A percentile compares a stretch with the other conserved stretches of the same genome.
These are phyloP conservation scores for Vitis rotundifolia DNA, from an alignment of 164 flowering plant species.

Conservation along the genomic window DNA sequence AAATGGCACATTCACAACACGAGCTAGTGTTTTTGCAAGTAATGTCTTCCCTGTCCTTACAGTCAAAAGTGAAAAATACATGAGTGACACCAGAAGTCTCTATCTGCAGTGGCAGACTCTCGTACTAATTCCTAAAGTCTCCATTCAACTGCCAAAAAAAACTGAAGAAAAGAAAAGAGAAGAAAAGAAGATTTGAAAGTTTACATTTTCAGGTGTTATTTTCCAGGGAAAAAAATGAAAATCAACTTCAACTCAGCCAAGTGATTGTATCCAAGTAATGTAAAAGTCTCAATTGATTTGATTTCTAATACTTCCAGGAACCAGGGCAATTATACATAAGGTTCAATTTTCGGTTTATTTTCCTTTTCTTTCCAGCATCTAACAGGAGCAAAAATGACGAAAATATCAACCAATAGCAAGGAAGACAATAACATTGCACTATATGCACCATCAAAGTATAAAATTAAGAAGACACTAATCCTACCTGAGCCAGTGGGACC, in stretches of 20 bases:
- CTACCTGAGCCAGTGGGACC: conserved; percentile 57
- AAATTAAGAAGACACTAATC: not conserved
- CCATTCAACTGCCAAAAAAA: too few species aligned
- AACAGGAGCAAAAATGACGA: not conserved
- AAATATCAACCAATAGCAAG: not conserved
- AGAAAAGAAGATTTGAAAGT: too few species aligned
- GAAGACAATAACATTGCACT: not conserved
- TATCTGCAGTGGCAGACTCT: not conserved
- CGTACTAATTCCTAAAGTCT: not conserved
- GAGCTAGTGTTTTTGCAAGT: conserved; percentile 51
- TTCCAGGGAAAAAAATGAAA: too few species aligned
- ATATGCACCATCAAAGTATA: not conserved
- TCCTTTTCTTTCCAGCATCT: too few species aligned
- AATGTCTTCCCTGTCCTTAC: conserved; percentile 50
- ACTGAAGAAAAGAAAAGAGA: too few species aligned
- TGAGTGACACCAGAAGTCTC: not conserved
- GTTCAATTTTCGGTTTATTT: too few species aligned
- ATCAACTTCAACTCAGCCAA: too few species aligned
- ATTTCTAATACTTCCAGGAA: too few species aligned
- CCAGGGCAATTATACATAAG: too few species aligned
- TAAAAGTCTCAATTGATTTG: too few species aligned
- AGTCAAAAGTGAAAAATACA: conserved; percentile 11
- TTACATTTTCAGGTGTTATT: too few species aligned
- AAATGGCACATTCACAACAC: conserved; percentile 49
- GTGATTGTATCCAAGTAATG: too few species aligned